Evolutionary conservation across 148 eudicot genomes (phyloP), one percentile per base, ranked within the genome.

Genomic region (Limonium bicolor): DNA sequence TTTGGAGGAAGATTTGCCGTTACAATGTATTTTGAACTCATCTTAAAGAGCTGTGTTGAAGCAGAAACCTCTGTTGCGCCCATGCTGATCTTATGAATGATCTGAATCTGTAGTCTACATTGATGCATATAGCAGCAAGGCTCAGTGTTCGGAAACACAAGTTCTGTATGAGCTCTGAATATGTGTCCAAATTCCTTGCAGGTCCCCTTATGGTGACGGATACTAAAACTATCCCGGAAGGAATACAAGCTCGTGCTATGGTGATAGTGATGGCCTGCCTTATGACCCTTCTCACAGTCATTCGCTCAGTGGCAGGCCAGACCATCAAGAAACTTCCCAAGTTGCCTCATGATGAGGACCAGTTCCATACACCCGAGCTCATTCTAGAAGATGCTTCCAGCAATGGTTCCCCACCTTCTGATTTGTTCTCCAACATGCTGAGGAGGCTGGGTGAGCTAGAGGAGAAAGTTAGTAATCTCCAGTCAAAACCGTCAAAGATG

Each of bases 401-500:
- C 20, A n/a, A n/a, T n/a, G n/a, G n/a, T n/a, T 77, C 86, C 16
- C 54, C 69, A 24, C 81, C 80, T 27, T 66, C 86, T 27, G 78
- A 76, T 41, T 63, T 81, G 25, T 33, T 84, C 36, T 55, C 77
- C 27, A 64, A 58, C 43, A 65, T 74, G 39, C 15, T 70, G 55
- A 73, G 62, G 49, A 73, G 72, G 61, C 60, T 78, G 39, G 72
- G 71, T 25, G 80, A 67, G 42, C 77, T 77, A 29, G 85, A 77
- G 62, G 71, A 64, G 48, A 77, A 70, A 48, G 85, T 77, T n/a
- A 74, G 56, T 36, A 64, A 76, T 20, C 71, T 77, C 56, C 77
- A 73, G 56, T 63, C 85, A 55, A 73, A 64, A 55, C 86, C 86
- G 49, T 70, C 72, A 36, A 68, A 73, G 66, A 73, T 78, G 86